Percentiles rank a stretch among this genome's conserved stretches.
Evolutionary conservation across 2,329 filamentous ascomycete genomes (phyloP).

Genomic region (Scleromitrula shiraiana): DNA sequence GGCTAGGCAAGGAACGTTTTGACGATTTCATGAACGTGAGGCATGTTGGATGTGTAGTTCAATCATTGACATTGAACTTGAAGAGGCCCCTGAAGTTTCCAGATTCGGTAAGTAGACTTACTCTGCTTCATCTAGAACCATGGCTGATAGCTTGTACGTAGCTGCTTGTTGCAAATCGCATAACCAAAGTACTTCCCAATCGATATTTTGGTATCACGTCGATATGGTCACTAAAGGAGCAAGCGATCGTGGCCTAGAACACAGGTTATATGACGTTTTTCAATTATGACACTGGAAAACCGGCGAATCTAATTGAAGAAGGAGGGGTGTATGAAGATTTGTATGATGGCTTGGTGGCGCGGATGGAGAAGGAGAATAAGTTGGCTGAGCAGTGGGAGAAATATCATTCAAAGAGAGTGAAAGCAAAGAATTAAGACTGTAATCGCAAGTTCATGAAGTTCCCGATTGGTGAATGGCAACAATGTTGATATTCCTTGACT

Average conservation of each 20-base stretch:
- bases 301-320: not conserved
- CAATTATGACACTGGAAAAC: not conserved
- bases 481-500: too few species aligned
- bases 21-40: constrained; percentile 1
- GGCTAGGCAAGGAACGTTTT: not conserved
- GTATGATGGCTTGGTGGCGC: not conserved
- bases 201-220: not conserved
- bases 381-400: not conserved
- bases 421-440: not conserved
- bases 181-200: not conserved
- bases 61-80: not conserved
- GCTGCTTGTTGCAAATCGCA: not conserved
- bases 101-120: not conserved
- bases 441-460: not conserved
- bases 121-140: not conserved
- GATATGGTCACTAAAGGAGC: not conserved
- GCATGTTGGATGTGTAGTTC: not conserved
- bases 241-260: not conserved
- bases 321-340: not conserved
- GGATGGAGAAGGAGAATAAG: not conserved
- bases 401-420: not conserved
- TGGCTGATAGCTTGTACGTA: not conserved
- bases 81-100: not conserved
- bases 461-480: not conserved
- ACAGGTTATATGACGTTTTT: not conserved